Base-by-base conservation (phyloP, 257 asterid species). In the Ilex asprella region DNA sequence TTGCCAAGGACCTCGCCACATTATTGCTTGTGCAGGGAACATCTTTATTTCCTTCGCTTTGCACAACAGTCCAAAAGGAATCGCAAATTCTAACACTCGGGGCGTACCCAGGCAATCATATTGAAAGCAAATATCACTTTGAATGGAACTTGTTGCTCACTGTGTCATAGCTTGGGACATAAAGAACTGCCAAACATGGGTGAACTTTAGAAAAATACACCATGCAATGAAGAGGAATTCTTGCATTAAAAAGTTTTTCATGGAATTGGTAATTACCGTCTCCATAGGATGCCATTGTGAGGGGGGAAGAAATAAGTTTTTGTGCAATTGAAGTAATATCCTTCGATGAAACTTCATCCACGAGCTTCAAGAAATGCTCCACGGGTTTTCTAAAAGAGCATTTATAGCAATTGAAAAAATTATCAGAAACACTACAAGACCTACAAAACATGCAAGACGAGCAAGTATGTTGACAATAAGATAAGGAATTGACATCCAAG, bases 241-340 rank as follows among this genome's bases (percentile, higher is more conserved):
- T n/a, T 27, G 4, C 6, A 14, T 47, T 44, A 31, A 4, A 43
- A 50, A 32, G 32, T 74, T 32, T 30, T 43, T 15, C 15, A 5
- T 7, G 11, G 46, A 46, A 43, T 41, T 67, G 39, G 61, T 31
- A 62, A 65, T 76, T 86, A 93, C 99, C 99, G 35, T 89, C 96
- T 75, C 99, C 97, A 53, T 85, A 85, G 27, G 95, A 87, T 59
- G 97, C 99, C 95, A 93, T 73, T 61, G 97, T 85, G 62, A 93
- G 94, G 55, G 97, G 99, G 41, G 94, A 80, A 15, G 79, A 55
- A 16, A 93, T 29, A 53, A 93, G 95, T 69, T 79, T 80, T 60
- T 69, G 73, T 15, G 77, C 80, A 29, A 65, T n/a, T 7, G 67
- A 44, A 58, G 83, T 53, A 60, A 93, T 84, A 76, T 89, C 97